A percentile compares a stretch with the other conserved stretches of the same genome.
Conservation (phyloP, 805 yeast genomes). For the Candida montana region DNA sequence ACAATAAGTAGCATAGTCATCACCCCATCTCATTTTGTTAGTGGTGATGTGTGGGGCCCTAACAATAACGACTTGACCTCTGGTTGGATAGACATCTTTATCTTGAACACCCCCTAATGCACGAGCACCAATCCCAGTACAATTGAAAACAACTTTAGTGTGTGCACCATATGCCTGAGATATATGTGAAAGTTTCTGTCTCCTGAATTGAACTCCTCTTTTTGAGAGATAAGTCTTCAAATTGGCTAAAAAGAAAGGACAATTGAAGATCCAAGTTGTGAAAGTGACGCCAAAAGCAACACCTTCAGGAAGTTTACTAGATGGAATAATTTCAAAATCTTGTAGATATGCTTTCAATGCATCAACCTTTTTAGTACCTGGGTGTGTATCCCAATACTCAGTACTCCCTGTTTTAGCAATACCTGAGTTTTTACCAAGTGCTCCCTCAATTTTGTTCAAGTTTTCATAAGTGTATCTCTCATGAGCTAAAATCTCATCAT, state of each 20-base stretch:
- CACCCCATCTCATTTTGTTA: slow-evolving; percentile 59
- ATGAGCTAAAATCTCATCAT: slow-evolving; percentile 40
- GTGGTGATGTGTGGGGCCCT: slow-evolving; percentile 63
- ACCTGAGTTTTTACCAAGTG: slow-evolving; percentile 48
- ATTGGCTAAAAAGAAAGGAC: slow-evolving; percentile 54
- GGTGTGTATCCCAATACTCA: slow-evolving; percentile 52
- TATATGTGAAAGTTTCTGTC: slow-evolving; percentile 45
- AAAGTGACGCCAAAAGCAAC: slow-evolving; percentile 49
- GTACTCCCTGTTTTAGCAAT: slow-evolving; percentile 49
- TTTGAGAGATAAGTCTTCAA: slow-evolving; percentile 39
- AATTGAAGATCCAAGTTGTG: slow-evolving; percentile 65
- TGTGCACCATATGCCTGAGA: slow-evolving; percentile 42
- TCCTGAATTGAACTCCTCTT: slow-evolving; percentile 47
- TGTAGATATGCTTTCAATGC: slow-evolving; percentile 45
- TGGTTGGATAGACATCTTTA: slow-evolving; percentile 55
- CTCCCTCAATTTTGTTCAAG: slow-evolving; percentile 35
- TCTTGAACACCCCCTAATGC: slow-evolving; percentile 63
- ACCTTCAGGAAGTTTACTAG: slow-evolving; percentile 43
- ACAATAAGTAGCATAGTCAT: slow-evolving; percentile 55
- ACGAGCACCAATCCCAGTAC: slow-evolving; percentile 71
- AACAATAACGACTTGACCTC: slow-evolving; percentile 77
- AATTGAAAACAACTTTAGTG: slow-evolving; percentile 54
- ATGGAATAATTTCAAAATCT: slow-evolving; percentile 35
- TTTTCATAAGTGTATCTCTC: slow-evolving; percentile 55
- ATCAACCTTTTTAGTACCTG: slow-evolving; percentile 40